Conservation (phyloP, 139 green algal genomes). For the Ettlia oleoabundans region DNA sequence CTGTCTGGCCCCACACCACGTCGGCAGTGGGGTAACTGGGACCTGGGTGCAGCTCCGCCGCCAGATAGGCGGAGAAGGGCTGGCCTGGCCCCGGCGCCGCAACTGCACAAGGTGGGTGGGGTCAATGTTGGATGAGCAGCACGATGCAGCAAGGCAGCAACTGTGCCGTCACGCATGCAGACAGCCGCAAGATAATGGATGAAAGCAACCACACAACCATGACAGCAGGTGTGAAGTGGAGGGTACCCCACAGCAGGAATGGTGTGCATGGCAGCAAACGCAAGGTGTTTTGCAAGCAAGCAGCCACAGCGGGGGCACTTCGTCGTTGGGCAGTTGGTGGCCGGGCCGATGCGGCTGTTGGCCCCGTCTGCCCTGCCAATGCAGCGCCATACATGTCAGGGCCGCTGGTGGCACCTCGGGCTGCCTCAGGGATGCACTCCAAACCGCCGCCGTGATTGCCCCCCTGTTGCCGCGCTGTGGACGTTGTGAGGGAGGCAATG, state of each 20-base stretch:
- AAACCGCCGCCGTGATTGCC: background rate
- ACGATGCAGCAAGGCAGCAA: background rate
- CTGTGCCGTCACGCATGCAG: no score
- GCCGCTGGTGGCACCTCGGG: background rate
- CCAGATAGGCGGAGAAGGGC: conserved; percentile 24
- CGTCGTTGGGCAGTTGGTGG: no score
- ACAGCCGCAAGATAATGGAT: no score
- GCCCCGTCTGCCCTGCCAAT: background rate
- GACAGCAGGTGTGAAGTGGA: no score
- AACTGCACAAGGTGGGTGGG: no score
- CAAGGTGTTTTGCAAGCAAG: no score
- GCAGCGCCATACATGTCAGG: background rate
- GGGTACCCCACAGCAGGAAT: no score
- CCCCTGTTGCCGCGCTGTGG: background rate
- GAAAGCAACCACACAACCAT: no score
- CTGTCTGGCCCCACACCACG: conserved; percentile 79
- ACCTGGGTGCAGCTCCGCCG: conserved; percentile 37
- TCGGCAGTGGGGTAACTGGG: conserved; percentile 61
- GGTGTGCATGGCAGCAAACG: no score
- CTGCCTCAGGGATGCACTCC: background rate
- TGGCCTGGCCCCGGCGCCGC: background rate
- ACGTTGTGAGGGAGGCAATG: background rate
- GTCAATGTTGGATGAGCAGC: no score
- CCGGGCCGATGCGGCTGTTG: background rate
- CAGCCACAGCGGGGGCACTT: no score